phyloP scores from a whole-genome alignment of 768 basidiomycete species.

The Epithele typhae region DNA sequence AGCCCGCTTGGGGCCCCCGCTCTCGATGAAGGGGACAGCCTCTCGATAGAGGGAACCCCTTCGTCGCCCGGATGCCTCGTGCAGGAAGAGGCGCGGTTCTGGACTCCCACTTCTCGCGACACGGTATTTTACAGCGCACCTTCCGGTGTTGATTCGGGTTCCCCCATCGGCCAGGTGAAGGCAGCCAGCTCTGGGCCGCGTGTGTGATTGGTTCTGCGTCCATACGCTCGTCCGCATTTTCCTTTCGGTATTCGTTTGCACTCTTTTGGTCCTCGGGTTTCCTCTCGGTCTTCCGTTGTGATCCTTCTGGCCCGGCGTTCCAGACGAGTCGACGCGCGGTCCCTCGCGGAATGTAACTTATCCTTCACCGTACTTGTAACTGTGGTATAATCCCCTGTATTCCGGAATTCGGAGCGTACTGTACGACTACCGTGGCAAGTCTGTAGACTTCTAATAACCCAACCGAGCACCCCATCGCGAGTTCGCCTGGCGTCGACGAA shows the following conservation, averaged over 20 bases:
- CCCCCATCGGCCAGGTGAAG: background rate
- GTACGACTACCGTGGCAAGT: no score
- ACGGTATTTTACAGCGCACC: conserved; percentile 15
- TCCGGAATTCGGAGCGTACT: no score
- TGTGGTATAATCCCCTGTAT: no score
- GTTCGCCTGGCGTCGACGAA: no score
- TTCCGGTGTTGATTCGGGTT: conserved; percentile 1
- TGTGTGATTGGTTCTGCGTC: background rate
- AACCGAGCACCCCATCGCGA: no score
- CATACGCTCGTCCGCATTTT: no score
- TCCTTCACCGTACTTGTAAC: no score
- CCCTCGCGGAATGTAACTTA: no score
- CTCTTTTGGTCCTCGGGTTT: background rate
- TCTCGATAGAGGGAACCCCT: background rate
- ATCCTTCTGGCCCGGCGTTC: no score
- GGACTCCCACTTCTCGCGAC: conserved; percentile 5
- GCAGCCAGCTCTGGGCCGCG: background rate
- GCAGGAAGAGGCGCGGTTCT: conserved; percentile 1
- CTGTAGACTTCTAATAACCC: no score
- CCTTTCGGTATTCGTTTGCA: background rate
- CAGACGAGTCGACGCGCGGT: no score
- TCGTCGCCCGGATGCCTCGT: background rate
- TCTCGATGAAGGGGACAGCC: background rate
- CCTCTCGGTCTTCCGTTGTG: background rate
- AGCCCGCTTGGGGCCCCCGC: background rate